phyloP scores from a whole-genome alignment of 192 early-diverging fungal species.

The Umbelopsis vinacea region DNA sequence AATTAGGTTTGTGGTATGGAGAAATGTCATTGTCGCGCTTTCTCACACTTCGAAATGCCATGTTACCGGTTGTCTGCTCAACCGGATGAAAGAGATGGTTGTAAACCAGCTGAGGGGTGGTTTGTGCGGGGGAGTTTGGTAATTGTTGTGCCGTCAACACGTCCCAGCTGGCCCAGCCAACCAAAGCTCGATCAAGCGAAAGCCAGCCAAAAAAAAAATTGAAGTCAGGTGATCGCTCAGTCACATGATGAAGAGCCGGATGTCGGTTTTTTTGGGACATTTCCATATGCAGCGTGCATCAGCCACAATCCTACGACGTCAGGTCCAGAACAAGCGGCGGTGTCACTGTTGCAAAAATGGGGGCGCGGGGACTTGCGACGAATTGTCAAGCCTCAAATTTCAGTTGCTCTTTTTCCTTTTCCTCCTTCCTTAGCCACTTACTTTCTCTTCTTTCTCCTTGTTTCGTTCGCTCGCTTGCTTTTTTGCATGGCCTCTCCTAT shows the following conservation, averaged over 20 bases:
- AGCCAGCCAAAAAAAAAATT: background rate
- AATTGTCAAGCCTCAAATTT: constrained; percentile 12
- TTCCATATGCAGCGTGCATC: constrained; percentile 4
- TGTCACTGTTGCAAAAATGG: constrained; percentile 17
- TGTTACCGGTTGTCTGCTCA: constrained; percentile 22
- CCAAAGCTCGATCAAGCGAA: background rate
- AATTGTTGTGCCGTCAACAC: constrained; percentile 19
- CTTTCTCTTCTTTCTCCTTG: background rate
- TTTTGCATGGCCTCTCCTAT: constrained; percentile 2
- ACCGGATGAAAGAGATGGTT: constrained; percentile 23
- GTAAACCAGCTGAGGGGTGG: constrained; percentile 13
- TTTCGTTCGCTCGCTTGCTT: background rate
- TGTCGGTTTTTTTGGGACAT: background rate
- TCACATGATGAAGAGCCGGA: background rate
- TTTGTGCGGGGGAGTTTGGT: background rate
- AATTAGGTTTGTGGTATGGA: constrained; percentile 15
- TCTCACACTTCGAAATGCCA: constrained; percentile 24
- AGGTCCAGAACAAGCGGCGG: constrained; percentile 13
- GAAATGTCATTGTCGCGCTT: constrained; percentile 18
- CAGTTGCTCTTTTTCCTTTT: background rate
- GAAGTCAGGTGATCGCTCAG: constrained; percentile 4
- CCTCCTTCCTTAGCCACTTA: background rate
- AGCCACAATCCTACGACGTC: constrained; percentile 14
- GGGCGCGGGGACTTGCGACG: constrained; percentile 10
- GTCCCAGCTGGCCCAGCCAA: constrained; percentile 9